phyloP scores from a whole-genome alignment of 495 filamentous ascomycete species.

The Cetradonia linearis region DNA sequence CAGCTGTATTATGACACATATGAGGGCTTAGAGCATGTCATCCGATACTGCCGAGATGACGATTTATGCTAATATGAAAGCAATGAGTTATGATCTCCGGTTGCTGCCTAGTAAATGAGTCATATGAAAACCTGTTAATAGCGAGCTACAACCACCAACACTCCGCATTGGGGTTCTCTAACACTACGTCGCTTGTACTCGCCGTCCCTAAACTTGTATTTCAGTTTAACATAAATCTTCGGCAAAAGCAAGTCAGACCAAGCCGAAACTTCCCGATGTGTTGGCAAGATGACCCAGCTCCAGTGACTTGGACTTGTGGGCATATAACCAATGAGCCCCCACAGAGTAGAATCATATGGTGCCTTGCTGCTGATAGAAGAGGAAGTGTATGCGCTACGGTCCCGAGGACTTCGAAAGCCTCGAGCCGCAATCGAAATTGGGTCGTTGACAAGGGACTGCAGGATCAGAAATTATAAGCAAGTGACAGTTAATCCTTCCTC shows the following conservation, averaged over 20 bases:
- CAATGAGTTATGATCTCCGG: not conserved
- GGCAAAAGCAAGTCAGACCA: not conserved
- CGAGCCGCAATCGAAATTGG: not conserved
- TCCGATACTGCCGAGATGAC: not conserved
- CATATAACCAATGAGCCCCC: not conserved
- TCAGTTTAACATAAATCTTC: not conserved
- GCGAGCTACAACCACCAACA: not conserved
- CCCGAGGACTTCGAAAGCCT: not conserved
- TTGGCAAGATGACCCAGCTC: not conserved
- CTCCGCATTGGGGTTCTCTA: not conserved
- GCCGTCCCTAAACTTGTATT: not conserved
- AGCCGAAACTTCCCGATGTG: not conserved
- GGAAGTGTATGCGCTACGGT: not conserved
- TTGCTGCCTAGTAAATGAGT: not conserved
- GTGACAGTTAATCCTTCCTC: not conserved
- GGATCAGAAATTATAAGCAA: not conserved
- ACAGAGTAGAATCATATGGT: not conserved
- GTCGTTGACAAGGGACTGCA: not conserved
- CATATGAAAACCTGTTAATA: not conserved
- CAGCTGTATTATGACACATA: not conserved
- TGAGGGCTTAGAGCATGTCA: not conserved
- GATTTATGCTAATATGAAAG: not conserved
- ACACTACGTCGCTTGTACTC: not conserved
- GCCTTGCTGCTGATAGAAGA: not conserved
- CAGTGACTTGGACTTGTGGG: not conserved